Conservation (phyloP, 352 stramenopile genomes). For the Phytopythium boreale region DNA sequence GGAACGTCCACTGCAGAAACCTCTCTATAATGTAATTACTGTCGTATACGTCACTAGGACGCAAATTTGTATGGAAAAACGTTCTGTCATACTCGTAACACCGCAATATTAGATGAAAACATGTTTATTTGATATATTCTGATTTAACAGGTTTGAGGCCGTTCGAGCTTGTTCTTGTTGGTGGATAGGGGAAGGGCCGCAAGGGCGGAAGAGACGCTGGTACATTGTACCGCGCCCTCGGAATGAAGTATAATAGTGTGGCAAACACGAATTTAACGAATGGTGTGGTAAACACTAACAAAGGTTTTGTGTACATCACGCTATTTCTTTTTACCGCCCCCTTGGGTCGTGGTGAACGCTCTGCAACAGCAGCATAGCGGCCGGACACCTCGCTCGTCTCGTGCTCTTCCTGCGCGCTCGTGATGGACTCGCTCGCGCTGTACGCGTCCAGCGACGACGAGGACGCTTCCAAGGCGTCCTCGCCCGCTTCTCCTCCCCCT, state of each 20-base stretch:
- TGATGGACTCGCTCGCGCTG: conserved; percentile 43
- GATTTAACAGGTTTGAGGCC: neutral
- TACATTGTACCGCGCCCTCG: neutral
- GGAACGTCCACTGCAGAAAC: neutral
- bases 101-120: too few relatives aligned
- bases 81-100: neutral
- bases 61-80: neutral
- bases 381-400: neutral
- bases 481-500: neutral
- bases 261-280: neutral
- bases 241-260: neutral
- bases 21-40: neutral
- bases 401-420: neutral
- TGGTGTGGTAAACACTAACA: neutral
- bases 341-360: too few relatives aligned
- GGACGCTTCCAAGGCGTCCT: neutral
- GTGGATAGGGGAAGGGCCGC: neutral
- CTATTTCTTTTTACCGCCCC: neutral
- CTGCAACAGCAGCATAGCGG: too few relatives aligned
- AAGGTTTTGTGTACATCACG: conserved; percentile 1
- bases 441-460: conserved; percentile 60
- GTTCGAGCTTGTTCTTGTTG: neutral
- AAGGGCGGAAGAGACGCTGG: conserved; percentile 3
- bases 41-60: neutral
- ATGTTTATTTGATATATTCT: too few relatives aligned